These are phyloP conservation scores for Porogramme epimiltina DNA, from an alignment of 1,284 basidiomycete species.

Conservation along the genomic window DNA sequence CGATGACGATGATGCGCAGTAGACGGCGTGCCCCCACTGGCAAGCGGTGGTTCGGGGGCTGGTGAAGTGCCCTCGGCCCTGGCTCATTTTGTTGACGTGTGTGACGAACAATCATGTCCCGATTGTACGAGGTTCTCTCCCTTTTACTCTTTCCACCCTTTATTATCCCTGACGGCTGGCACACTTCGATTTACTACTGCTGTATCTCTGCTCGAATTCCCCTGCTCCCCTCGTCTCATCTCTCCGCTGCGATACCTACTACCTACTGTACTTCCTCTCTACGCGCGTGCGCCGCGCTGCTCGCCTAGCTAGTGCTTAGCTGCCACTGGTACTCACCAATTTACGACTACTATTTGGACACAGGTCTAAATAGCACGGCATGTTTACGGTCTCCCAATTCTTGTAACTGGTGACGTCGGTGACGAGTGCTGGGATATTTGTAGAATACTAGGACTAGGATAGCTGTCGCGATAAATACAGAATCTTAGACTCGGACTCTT, in stretches of 20 bases:
- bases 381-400: constrained; percentile 23
- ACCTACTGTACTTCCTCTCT: constrained; percentile 12
- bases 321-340: constrained; percentile 14
- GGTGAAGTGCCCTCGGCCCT: constrained; percentile 16
- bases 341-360: constrained; percentile 26
- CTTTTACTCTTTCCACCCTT: constrained; percentile 28
- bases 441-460: constrained; percentile 22
- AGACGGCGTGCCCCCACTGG: constrained; percentile 19
- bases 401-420: constrained; percentile 21
- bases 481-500: constrained; percentile 6
- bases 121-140: constrained; percentile 26
- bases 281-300: constrained; percentile 12
- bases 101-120: constrained; percentile 25
- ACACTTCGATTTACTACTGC: constrained; percentile 20
- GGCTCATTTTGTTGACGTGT: constrained; percentile 17
- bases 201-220: constrained; percentile 18
- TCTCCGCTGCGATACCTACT: constrained; percentile 21
- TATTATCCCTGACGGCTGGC: constrained; percentile 25
- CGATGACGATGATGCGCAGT: constrained; percentile 22
- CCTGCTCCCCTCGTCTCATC: constrained; percentile 17
- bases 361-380: constrained; percentile 27
- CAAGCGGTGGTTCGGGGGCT: constrained; percentile 26
- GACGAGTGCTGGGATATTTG: constrained; percentile 21
- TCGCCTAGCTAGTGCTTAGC: constrained; percentile 21
- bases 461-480: constrained; percentile 13